Percentiles rank a stretch among this genome's conserved stretches.
Conservation (phyloP, 2,329 filamentous ascomycete genomes). For the Penicillium decumbens region DNA sequence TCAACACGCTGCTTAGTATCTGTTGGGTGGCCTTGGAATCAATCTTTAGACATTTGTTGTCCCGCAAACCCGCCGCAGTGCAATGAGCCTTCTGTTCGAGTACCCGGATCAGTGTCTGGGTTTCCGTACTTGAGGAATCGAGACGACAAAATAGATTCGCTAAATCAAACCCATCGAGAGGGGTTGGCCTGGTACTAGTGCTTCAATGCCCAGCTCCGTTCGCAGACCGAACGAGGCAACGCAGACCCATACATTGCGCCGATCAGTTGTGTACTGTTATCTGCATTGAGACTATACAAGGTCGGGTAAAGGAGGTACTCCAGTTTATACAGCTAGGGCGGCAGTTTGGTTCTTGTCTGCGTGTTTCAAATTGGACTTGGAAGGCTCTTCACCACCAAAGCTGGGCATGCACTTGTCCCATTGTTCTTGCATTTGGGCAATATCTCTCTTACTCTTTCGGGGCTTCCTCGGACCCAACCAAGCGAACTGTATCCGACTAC, state of each 20-base stretch:
- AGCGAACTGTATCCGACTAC: conserved; percentile 9
- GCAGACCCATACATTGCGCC: conserved; percentile 27
- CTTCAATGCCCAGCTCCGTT: conserved; percentile 26
- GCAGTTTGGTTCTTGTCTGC: conserved; percentile 23
- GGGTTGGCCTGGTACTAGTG: conserved; percentile 33
- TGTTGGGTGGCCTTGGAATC: conserved; percentile 14
- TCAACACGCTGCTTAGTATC: conserved; percentile 13
- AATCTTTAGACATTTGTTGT: conserved; percentile 22
- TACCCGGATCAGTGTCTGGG: conserved; percentile 12
- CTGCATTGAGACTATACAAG: conserved; percentile 29
- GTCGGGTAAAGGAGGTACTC: conserved; percentile 23
- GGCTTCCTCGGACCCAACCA: not conserved
- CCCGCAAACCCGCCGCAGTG: conserved; percentile 19
- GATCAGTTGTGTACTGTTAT: conserved; percentile 31
- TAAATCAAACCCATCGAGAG: conserved; percentile 11
- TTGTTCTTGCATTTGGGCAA: conserved; percentile 27
- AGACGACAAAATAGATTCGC: not conserved
- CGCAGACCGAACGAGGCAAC: conserved; percentile 21
- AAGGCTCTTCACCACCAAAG: conserved; percentile 8
- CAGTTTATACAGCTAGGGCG: conserved; percentile 26
- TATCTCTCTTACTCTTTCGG: conserved; percentile 15
- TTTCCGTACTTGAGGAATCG: conserved; percentile 5
- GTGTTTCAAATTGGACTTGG: conserved; percentile 7
- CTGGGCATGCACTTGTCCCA: conserved; percentile 25
- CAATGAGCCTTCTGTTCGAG: conserved; percentile 22